Evolutionary conservation across 1,284 basidiomycete genomes (phyloP), one percentile per base, ranked within the genome.

Genomic region (Cryptococcus deneoformans): DNA sequence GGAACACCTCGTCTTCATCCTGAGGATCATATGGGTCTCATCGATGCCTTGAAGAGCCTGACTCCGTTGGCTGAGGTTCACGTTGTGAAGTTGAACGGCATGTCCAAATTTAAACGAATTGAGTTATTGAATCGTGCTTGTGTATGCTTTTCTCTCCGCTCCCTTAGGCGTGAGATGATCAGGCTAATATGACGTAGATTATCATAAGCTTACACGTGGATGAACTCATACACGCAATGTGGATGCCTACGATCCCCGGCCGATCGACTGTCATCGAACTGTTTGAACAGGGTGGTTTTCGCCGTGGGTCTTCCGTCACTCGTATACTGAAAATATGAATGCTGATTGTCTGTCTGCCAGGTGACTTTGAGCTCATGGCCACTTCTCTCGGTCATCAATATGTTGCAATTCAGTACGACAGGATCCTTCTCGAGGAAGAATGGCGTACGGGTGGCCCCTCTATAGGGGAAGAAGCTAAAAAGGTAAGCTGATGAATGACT

Each of bases 31-130:
- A 54, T 64, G 1, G 59, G 58, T 0, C 58, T 77, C 48, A 55
- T 76, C 44, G 53, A 63, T 34, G 65, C 65, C 1, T 67, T 76
- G 44, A 70, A 67, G 55, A 52, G 56, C 0, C 56, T 77, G 20
- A 73, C 71, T 0, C 45, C 58, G 24, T 59, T 62, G 10, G 73
- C 75, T 34, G 76, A 76, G 54, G 64, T 77, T 14, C 76, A 77
- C 58, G 65, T 74, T 10, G 64, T 68, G 3, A 60, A 64, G 46
- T 3, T 72, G 4, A 54, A 57, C 20, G 50, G 58, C 16, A 73
- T 77, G 71, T 64, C 58, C 16, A 55, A 57, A 36, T 55, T 58
- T 12, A 66, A 72, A 49, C 66, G 67, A 40, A 59, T 73, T 5
- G 63, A 67, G 24, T 50, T 77, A 12, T 57, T 74, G 42, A 58